A percentile compares a stretch with the other conserved stretches of the same genome.
These are phyloP conservation scores for Cryptosporidium ryanae DNA, from an alignment of 169 alveolate species.

Conservation along the genomic window DNA sequence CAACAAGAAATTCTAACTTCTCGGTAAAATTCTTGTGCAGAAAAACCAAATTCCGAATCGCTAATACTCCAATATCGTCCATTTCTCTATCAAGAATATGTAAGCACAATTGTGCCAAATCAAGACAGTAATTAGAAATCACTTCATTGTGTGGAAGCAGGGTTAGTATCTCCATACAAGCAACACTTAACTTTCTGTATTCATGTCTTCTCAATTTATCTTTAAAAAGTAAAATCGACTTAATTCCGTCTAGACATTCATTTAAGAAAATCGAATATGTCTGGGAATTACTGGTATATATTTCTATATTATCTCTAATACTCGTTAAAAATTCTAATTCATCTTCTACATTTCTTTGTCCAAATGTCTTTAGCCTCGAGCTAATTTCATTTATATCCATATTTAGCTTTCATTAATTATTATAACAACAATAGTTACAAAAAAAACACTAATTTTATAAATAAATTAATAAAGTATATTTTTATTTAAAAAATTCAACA, in stretches of 20 bases:
- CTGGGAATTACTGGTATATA: slow-evolving; percentile 24
- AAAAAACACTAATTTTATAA: not conserved
- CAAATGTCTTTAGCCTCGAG: slow-evolving; percentile 56
- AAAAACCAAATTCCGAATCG: slow-evolving; percentile 70
- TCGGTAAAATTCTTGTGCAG: slow-evolving; percentile 60
- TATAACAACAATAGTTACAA: no score
- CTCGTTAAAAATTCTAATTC: slow-evolving; percentile 47
- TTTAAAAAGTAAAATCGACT: slow-evolving; percentile 33
- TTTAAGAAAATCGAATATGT: slow-evolving; percentile 12
- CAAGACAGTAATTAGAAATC: slow-evolving; percentile 52
- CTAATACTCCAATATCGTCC: slow-evolving; percentile 65
- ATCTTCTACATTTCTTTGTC: slow-evolving; percentile 30
- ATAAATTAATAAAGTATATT: not conserved
- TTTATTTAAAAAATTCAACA: no score
- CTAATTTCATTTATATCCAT: slow-evolving; percentile 71
- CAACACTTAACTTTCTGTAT: slow-evolving; percentile 43
- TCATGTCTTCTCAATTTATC: slow-evolving; percentile 28
- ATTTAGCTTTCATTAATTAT: not conserved
- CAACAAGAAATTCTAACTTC: slow-evolving; percentile 35
- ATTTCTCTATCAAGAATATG: slow-evolving; percentile 68
- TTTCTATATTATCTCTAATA: slow-evolving; percentile 60
- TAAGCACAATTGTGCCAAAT: slow-evolving; percentile 61
- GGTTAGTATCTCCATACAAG: slow-evolving; percentile 68
- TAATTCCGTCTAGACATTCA: slow-evolving; percentile 53
- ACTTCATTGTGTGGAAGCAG: slow-evolving; percentile 63